Evolutionary conservation across 2,329 filamentous ascomycete genomes (phyloP).

Genomic region (Fusarium burgessii): DNA sequence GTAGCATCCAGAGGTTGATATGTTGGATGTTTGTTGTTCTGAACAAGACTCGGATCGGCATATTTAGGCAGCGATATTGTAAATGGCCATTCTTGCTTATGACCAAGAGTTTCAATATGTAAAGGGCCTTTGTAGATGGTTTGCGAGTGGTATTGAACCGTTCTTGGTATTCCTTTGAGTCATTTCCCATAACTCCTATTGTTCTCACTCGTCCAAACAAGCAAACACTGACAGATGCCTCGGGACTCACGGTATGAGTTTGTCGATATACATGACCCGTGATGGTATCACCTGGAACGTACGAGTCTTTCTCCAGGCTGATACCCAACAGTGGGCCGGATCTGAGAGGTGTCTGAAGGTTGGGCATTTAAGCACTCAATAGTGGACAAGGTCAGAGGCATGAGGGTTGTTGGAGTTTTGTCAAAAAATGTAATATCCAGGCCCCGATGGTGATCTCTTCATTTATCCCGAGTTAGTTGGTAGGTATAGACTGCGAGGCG

Average conservation of each 20-base stretch:
- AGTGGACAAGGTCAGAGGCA: too few relatives aligned
- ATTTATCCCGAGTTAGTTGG: too few relatives aligned
- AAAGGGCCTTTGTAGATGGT: conserved; percentile 42
- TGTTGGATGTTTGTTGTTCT: background rate
- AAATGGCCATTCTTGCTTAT: conserved; percentile 46
- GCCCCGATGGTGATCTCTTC: too few relatives aligned
- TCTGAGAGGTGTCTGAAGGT: background rate
- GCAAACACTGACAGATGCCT: conserved; percentile 36
- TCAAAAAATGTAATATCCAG: too few relatives aligned
- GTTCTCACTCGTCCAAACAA: conserved; percentile 46
- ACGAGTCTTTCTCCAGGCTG: conserved; percentile 4
- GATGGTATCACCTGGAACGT: conserved; percentile 46
- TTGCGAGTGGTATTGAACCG: background rate
- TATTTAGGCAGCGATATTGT: conserved; percentile 43
- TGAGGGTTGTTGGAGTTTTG: too few relatives aligned
- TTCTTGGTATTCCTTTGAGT: conserved; percentile 37
- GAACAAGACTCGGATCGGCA: background rate
- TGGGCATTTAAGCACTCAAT: background rate
- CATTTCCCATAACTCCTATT: conserved; percentile 30
- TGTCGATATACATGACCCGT: conserved; percentile 43
- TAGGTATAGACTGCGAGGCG: too few relatives aligned
- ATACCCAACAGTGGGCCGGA: conserved; percentile 19
- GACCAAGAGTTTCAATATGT: conserved; percentile 33
- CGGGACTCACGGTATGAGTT: conserved; percentile 33
- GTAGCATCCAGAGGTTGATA: background rate